These are phyloP conservation scores for Gossypium anomalum DNA, from an alignment of 345 rosid species.

Conservation along the genomic window DNA sequence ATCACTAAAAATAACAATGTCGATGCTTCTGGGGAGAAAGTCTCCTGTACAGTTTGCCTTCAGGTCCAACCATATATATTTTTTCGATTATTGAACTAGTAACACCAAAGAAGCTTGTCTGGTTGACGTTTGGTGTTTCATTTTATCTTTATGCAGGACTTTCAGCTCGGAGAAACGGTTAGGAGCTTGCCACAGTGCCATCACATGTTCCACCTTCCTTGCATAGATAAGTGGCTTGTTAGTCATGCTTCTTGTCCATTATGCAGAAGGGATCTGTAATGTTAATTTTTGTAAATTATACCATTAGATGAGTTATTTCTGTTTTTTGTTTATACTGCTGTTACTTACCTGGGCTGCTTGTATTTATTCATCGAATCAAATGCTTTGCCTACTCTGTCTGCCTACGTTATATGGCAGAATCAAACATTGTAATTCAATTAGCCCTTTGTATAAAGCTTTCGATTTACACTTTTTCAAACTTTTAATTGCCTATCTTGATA, in stretches of 20 bases:
- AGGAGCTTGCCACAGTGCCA: conserved; percentile 96
- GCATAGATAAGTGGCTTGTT: conserved; percentile 96
- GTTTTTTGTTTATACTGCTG: conserved; percentile 10
- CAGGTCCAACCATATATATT: conserved; percentile 48
- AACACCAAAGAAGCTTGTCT: neutral
- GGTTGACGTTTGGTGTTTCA: conserved; percentile 1
- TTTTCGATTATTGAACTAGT: neutral
- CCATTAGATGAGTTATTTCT: conserved; percentile 17
- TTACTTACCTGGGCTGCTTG: conserved; percentile 9
- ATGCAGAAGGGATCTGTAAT: conserved; percentile 85
- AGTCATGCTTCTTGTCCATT: conserved; percentile 91
- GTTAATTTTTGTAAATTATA: conserved; percentile 21
- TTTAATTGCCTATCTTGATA: neutral
- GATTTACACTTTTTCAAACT: conserved; percentile 13
- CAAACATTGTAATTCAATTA: conserved; percentile 21
- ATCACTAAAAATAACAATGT: conserved; percentile 55
- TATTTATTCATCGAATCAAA: conserved; percentile 16
- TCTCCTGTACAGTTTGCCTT: conserved; percentile 91
- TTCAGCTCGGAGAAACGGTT: conserved; percentile 81
- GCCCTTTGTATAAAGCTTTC: conserved; percentile 41
- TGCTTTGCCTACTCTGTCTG: neutral
- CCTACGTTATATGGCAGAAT: neutral
- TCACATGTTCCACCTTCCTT: conserved; percentile 93
- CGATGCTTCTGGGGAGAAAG: conserved; percentile 78
- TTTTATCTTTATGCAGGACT: conserved; percentile 56